These are phyloP conservation scores for Claviceps pazoutovae DNA, from an alignment of 2,329 filamentous ascomycete genomes.

Conservation along the genomic window DNA sequence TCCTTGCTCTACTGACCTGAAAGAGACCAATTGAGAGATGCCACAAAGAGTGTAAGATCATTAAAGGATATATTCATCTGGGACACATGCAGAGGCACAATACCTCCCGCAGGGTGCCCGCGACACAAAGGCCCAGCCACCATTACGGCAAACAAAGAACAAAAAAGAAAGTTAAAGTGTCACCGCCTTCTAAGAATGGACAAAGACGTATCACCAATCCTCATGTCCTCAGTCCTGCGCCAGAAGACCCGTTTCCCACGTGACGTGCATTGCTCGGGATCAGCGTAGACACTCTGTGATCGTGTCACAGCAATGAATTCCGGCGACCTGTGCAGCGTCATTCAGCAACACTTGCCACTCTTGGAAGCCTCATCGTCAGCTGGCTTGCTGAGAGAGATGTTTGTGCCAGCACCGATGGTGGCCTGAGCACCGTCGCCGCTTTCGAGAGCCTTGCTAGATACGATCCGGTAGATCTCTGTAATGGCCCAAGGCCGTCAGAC, in stretches of 20 bases:
- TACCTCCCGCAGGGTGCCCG: constrained; percentile 21
- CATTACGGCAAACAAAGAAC: constrained; percentile 25
- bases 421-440: constrained; percentile 71
- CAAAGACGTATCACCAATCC: constrained; percentile 20
- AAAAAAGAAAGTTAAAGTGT: constrained; percentile 26
- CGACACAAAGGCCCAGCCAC: constrained; percentile 23
- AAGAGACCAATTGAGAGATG: not conserved
- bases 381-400: constrained; percentile 77
- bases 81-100: constrained; percentile 21
- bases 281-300: constrained; percentile 21
- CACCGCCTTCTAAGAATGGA: constrained; percentile 26
- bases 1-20: not conserved
- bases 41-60: constrained; percentile 5
- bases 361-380: constrained; percentile 63
- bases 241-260: constrained; percentile 16
- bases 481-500: constrained; percentile 3
- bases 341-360: constrained; percentile 69
- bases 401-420: constrained; percentile 65
- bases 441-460: constrained; percentile 93
- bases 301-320: not conserved
- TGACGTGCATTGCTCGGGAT: constrained; percentile 20
- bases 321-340: constrained; percentile 10
- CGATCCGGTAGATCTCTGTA: constrained; percentile 96
- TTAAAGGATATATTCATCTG: constrained; percentile 23
- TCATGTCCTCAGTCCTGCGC: constrained; percentile 19